A percentile compares a stretch with the other conserved stretches of the same genome.
Conservation (phyloP, 2,329 filamentous ascomycete genomes). For the Elsinoe perseae region DNA sequence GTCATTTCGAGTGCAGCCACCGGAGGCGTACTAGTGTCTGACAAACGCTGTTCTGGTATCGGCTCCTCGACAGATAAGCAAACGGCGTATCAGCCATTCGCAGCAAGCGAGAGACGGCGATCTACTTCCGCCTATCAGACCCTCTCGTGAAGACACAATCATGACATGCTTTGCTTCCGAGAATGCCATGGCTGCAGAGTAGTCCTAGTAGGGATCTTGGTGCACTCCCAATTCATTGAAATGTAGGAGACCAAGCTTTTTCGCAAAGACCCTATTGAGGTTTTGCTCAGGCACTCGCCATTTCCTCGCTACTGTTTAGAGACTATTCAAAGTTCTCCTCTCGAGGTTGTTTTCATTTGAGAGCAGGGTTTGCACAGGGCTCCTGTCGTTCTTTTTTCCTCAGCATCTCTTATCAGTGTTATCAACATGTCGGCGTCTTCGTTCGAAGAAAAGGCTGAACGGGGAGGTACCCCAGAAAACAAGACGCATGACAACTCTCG, state of each 20-base stretch:
- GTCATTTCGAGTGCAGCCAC: not conserved
- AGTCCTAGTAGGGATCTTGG: not conserved
- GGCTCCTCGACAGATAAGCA: slow-evolving; percentile 4
- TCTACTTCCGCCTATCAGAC: slow-evolving; percentile 9
- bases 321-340: not conserved
- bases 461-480: not conserved
- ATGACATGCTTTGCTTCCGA: not conserved
- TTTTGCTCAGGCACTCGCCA: not conserved
- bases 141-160: slow-evolving; percentile 9
- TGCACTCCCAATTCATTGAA: not conserved
- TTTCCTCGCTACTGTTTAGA: not conserved
- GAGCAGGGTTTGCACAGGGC: not conserved
- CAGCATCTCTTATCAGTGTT: not conserved
- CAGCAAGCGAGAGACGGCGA: not conserved
- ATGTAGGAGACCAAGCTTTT: not conserved
- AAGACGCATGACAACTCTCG: slow-evolving; percentile 8
- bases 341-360: not conserved
- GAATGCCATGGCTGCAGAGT: not conserved
- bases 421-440: slow-evolving; percentile 11
- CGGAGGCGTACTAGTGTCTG: slow-evolving; percentile 1
- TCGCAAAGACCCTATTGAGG: not conserved
- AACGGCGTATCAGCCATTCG: slow-evolving; percentile 7
- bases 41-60: not conserved
- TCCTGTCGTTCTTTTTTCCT: slow-evolving; percentile 1
- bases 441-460: slow-evolving; percentile 16